Percentiles rank a stretch among this genome's conserved stretches.
phyloP scores from a whole-genome alignment of 352 stramenopile species.

The Phytopythium montanum region DNA sequence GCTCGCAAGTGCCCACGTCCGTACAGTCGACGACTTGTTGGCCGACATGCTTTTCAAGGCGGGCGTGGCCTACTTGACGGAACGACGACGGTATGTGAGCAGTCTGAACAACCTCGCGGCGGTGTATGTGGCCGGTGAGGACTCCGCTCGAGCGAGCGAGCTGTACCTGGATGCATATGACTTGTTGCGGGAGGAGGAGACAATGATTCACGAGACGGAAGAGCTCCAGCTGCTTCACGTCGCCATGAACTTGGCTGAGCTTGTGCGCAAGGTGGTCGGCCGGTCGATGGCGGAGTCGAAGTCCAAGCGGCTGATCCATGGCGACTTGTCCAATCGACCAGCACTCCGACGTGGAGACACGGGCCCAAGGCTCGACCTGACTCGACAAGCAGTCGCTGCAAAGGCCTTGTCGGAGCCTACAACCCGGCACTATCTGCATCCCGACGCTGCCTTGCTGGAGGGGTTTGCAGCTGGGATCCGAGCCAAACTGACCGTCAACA shows the following conservation, averaged over 20 bases:
- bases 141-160: not conserved
- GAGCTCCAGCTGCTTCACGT: not conserved
- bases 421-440: not conserved
- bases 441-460: not conserved
- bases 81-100: not conserved
- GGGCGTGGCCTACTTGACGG: not conserved
- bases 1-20: slow-evolving; percentile 45
- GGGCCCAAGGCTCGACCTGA: not conserved
- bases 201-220: not conserved
- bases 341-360: not conserved
- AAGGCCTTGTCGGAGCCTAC: not conserved
- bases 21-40: slow-evolving; percentile 18
- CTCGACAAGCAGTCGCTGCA: not conserved
- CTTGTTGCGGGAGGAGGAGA: not conserved
- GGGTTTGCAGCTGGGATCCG: not conserved
- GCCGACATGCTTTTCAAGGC: slow-evolving; percentile 14
- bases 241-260: not conserved
- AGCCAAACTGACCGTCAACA: not conserved
- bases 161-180: not conserved
- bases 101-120: not conserved
- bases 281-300: not conserved
- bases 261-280: not conserved
- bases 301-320: not conserved
- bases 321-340: not conserved
- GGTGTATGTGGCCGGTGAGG: not conserved